These are phyloP conservation scores for Pseudofabraea citricarpa DNA, from an alignment of 2,329 filamentous ascomycete genomes.

Conservation along the genomic window DNA sequence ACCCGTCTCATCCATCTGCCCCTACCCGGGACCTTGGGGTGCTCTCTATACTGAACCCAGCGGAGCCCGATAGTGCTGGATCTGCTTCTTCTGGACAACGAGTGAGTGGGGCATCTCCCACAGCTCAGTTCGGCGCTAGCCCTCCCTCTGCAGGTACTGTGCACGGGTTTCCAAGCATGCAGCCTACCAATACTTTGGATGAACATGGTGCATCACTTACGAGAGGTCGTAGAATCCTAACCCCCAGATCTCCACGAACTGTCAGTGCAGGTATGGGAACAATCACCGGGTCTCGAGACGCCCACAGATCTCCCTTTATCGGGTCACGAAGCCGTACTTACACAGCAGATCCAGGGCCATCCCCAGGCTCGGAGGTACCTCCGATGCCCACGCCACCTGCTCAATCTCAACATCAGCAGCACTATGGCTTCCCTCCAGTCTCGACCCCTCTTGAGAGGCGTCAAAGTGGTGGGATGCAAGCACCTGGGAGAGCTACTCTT, in stretches of 20 bases:
- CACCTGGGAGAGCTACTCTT: conserved; percentile 31
- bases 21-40: conserved; percentile 28
- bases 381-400: conserved; percentile 32
- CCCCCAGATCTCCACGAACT: conserved; percentile 39
- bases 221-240: conserved; percentile 20
- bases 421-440: conserved; percentile 32
- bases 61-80: conserved; percentile 20
- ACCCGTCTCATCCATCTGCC: conserved; percentile 15
- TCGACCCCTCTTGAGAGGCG: conserved; percentile 28
- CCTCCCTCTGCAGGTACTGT: conserved; percentile 15
- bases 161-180: conserved; percentile 17
- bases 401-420: conserved; percentile 14
- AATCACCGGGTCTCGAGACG: conserved; percentile 40
- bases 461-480: conserved; percentile 31
- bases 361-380: conserved; percentile 33
- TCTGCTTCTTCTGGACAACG: conserved; percentile 11
- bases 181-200: conserved; percentile 17
- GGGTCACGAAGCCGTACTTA: conserved; percentile 35
- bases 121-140: conserved; percentile 20
- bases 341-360: conserved; percentile 34
- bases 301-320: conserved; percentile 42
- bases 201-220: conserved; percentile 22
- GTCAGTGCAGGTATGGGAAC: conserved; percentile 42
- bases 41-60: conserved; percentile 30
- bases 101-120: conserved; percentile 20